Percentiles rank a stretch among this genome's conserved stretches.
These are phyloP conservation scores for Castanea crenata DNA, from an alignment of 306 rosid genomes.

Conservation along the genomic window DNA sequence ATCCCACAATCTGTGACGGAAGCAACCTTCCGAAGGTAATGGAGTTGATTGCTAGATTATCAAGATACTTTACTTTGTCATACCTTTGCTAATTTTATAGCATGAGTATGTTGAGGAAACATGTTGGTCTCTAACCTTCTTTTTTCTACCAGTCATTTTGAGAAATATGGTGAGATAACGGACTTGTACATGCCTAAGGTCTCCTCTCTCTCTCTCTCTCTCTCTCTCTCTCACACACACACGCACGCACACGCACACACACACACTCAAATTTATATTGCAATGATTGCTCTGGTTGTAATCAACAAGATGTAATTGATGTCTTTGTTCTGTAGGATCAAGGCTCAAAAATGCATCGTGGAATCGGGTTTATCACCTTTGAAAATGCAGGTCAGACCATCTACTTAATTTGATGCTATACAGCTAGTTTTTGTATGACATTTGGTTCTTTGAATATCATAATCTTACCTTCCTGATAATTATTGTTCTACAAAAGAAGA, in stretches of 20 bases:
- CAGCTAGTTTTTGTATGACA: slow-evolving; percentile 2
- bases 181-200: slow-evolving; percentile 99
- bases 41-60: slow-evolving; percentile 17
- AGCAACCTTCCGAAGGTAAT: slow-evolving; percentile 77
- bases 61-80: background rate
- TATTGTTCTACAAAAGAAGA: background rate
- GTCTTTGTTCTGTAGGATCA: slow-evolving; percentile 58
- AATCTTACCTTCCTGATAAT: background rate
- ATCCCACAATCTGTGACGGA: slow-evolving; percentile 89
- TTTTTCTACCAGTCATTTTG: slow-evolving; percentile 74
- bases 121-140: background rate
- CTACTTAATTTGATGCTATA: background rate
- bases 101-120: slow-evolving; percentile 5
- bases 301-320: background rate
- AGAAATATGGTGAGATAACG: slow-evolving; percentile 94
- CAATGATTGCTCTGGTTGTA: background rate
- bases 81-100: background rate
- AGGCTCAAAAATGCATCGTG: slow-evolving; percentile 87
- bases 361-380: slow-evolving; percentile 94
- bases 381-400: slow-evolving; percentile 78
- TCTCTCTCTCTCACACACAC: background rate
- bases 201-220: slow-evolving; percentile 14
- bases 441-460: background rate
- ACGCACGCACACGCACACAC: background rate
- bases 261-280: background rate